These are phyloP conservation scores for Nicotiana knightiana DNA, from an alignment of 257 asterid genomes.

Conservation along the genomic window DNA sequence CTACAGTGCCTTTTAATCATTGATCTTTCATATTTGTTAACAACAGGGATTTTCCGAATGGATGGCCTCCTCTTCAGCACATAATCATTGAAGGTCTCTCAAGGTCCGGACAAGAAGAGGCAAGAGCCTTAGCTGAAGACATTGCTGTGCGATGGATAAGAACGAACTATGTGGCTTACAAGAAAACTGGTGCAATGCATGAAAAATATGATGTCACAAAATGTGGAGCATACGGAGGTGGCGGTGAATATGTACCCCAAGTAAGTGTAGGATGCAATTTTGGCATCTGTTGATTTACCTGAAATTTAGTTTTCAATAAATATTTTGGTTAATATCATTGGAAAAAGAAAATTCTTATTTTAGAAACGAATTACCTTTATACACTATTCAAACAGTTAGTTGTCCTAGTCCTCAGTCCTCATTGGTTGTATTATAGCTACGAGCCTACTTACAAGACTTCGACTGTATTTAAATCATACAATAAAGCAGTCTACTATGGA, in stretches of 20 bases:
- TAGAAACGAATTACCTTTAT: not conserved
- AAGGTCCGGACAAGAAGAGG: conserved; percentile 43
- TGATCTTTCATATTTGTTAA: not conserved
- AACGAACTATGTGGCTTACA: conserved; percentile 63
- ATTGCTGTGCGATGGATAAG: conserved; percentile 71
- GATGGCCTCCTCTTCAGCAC: conserved; percentile 98
- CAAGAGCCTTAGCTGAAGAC: conserved; percentile 44
- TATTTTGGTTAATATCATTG: not conserved
- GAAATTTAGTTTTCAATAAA: not conserved
- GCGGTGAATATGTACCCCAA: conserved; percentile 89
- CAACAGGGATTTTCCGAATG: conserved; percentile 89
- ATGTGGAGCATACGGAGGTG: conserved; percentile 82
- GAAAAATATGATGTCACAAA: conserved; percentile 72
- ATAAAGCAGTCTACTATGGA: not conserved
- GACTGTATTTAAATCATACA: not conserved
- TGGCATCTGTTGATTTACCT: not conserved
- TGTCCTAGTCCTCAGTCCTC: not conserved
- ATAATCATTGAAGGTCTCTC: conserved; percentile 78
- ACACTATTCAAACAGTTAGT: not conserved
- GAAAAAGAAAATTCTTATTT: not conserved
- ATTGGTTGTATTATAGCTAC: not conserved
- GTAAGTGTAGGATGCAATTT: conserved; percentile 30
- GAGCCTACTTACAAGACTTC: not conserved
- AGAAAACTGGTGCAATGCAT: conserved; percentile 71
- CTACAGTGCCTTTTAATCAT: not conserved